Evolutionary conservation across 352 stramenopile species (phyloP).

Genomic region (Peronospora farinosa): DNA sequence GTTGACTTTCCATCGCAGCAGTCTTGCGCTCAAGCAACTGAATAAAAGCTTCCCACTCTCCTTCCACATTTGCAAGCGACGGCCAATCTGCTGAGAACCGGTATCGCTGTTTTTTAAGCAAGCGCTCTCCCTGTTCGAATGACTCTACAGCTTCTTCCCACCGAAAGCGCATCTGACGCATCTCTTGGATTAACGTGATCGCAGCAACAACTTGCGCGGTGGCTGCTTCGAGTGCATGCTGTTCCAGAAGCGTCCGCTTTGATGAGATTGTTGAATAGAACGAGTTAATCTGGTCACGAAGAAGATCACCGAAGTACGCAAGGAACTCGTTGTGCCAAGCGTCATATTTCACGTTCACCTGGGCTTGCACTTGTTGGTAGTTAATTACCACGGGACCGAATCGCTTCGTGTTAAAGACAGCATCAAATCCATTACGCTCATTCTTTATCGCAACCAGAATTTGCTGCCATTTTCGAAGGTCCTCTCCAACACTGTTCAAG

Average conservation of each 20-base stretch:
- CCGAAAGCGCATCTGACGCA: conserved; percentile 58
- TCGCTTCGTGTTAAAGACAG: conserved; percentile 75
- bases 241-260: conserved; percentile 88
- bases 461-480: conserved; percentile 95
- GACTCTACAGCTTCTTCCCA: conserved; percentile 82
- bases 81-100: conserved; percentile 94
- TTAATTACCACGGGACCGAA: conserved; percentile 89
- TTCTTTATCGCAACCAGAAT: conserved; percentile 95
- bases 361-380: conserved; percentile 88
- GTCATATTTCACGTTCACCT: conserved; percentile 98
- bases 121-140: conserved; percentile 91
- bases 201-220: conserved; percentile 94
- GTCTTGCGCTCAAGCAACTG: conserved; percentile 87
- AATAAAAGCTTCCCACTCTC: conserved; percentile 93
- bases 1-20: conserved; percentile 92
- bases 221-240: conserved; percentile 91
- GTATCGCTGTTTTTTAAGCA: conserved; percentile 95
- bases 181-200: conserved; percentile 87
- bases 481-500: conserved; percentile 87
- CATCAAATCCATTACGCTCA: conserved; percentile 93
- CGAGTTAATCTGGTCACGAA: conserved; percentile 90
- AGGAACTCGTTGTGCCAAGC: conserved; percentile 99
- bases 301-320: conserved; percentile 90
- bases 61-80: conserved; percentile 92
- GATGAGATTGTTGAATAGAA: conserved; percentile 84